phyloP scores from a whole-genome alignment of 2,329 filamentous ascomycete genomes.

The Dothideomycetes sp. region DNA sequence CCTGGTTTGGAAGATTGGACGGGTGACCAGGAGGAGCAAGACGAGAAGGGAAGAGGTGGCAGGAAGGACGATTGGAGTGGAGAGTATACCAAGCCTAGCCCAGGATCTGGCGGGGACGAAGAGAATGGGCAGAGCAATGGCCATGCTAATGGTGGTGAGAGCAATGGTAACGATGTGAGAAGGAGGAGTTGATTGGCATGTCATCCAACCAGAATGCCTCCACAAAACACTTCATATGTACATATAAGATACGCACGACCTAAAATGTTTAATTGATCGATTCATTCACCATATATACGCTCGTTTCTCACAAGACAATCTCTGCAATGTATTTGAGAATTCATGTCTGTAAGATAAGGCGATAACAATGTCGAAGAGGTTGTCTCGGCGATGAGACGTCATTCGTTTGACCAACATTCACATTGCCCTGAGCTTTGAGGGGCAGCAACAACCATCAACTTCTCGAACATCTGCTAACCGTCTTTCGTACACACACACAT shows the following conservation, averaged over 20 bases:
- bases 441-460: conserved; percentile 5
- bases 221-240: no score
- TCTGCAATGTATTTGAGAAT: no score
- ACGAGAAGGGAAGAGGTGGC: conserved; percentile 14
- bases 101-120: conserved; percentile 4
- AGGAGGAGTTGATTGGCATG: conserved; percentile 3
- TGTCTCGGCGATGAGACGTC: conserved; percentile 6
- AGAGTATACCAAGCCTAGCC: not conserved
- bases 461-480: no score
- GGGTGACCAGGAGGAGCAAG: conserved; percentile 13
- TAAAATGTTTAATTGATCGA: no score
- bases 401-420: conserved; percentile 9
- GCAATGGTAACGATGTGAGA: conserved; percentile 1
- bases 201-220: not conserved
- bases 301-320: no score
- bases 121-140: conserved; percentile 8
- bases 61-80: conserved; percentile 3
- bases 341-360: no score
- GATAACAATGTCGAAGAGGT: not conserved
- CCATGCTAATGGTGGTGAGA: not conserved
- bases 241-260: no score
- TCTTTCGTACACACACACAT: not conserved
- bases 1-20: conserved; percentile 19
- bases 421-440: conserved; percentile 7
- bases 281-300: no score